These are phyloP conservation scores for Eucalyptus erythrocorys DNA, from an alignment of 345 rosid species.

Conservation along the genomic window DNA sequence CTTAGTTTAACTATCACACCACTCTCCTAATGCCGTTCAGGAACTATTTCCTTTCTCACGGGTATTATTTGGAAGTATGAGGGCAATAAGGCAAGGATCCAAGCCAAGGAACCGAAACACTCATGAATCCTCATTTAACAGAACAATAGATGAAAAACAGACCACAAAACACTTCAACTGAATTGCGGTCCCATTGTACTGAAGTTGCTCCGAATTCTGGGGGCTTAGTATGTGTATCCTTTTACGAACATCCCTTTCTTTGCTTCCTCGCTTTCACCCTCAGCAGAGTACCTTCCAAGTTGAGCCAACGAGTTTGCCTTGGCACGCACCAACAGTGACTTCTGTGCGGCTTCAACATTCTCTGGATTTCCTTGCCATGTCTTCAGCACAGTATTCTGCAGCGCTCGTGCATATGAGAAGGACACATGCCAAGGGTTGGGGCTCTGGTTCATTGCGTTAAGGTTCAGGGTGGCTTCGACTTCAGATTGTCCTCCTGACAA, in stretches of 20 bases:
- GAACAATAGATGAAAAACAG: background rate
- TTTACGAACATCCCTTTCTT: slow-evolving; percentile 96
- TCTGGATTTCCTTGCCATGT: slow-evolving; percentile 94
- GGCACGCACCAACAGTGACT: slow-evolving; percentile 83
- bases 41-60: background rate
- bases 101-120: background rate
- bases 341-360: slow-evolving; percentile 71
- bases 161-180: background rate
- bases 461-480: slow-evolving; percentile 86
- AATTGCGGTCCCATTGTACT: background rate
- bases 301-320: slow-evolving; percentile 95
- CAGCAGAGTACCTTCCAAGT: slow-evolving; percentile 80
- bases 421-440: slow-evolving; percentile 99
- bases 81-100: background rate
- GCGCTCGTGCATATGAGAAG: slow-evolving; percentile 95
- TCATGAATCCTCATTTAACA: background rate
- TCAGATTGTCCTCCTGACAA: slow-evolving; percentile 98
- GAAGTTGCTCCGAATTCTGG: background rate
- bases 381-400: slow-evolving; percentile 89
- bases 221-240: slow-evolving; percentile 80
- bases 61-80: background rate
- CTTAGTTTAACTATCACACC: background rate
- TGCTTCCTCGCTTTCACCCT: slow-evolving; percentile 84
- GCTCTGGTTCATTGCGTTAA: slow-evolving; percentile 93
- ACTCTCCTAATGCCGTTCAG: background rate